Evolutionary conservation across 2,329 filamentous ascomycete species (phyloP).

Genomic region (Alternaria rosae): DNA sequence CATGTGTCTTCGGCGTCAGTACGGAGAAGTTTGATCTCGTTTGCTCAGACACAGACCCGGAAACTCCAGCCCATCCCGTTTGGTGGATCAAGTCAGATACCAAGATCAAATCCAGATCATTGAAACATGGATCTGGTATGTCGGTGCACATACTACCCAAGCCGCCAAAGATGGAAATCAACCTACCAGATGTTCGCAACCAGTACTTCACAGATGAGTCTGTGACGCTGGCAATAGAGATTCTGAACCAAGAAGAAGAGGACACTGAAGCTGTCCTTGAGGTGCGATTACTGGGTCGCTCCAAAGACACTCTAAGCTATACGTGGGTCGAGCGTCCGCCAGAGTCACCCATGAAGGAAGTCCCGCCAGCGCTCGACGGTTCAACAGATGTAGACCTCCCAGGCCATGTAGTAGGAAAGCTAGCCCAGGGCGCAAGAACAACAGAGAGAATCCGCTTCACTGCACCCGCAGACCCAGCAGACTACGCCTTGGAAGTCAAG

Average conservation of each 20-base stretch:
- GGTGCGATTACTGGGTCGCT: conserved; percentile 68
- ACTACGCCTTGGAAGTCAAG: conserved; percentile 75
- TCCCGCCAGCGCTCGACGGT: conserved; percentile 31
- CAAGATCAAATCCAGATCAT: conserved; percentile 35
- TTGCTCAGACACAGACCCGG: conserved; percentile 64
- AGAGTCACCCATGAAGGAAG: conserved; percentile 42
- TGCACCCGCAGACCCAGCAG: conserved; percentile 54
- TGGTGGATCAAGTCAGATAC: conserved; percentile 46
- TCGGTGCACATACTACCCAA: conserved; percentile 80
- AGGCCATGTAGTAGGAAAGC: conserved; percentile 47
- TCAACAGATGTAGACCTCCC: conserved; percentile 43
- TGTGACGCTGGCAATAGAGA: conserved; percentile 71
- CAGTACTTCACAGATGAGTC: conserved; percentile 88
- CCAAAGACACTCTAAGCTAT: conserved; percentile 55
- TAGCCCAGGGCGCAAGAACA: conserved; percentile 40
- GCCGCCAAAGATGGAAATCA: conserved; percentile 88
- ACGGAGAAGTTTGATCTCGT: conserved; percentile 72
- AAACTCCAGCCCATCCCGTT: conserved; percentile 27
- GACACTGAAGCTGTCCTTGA: conserved; percentile 76
- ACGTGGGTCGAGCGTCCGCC: conserved; percentile 55
- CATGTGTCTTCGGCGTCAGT: conserved; percentile 69
- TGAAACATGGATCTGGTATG: conserved; percentile 51
- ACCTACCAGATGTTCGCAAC: conserved; percentile 65
- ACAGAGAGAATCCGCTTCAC: conserved; percentile 50
- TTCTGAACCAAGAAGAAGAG: conserved; percentile 85